Evolutionary conservation across 495 filamentous ascomycete species (phyloP), one percentile per base, ranked within the genome.

Genomic region (Annulohypoxylon moriforme): DNA sequence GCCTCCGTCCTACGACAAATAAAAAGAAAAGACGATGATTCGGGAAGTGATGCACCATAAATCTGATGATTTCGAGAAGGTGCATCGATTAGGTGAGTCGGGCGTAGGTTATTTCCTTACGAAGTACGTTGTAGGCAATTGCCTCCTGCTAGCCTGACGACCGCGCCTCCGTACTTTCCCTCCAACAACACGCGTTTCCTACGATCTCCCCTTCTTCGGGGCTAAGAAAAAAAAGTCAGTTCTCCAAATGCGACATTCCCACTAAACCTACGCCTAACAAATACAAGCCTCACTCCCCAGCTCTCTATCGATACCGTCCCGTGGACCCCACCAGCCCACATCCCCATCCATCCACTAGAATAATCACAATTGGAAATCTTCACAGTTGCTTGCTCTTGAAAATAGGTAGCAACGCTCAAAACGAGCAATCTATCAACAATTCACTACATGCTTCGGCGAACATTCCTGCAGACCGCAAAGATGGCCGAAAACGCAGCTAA

Each of bases 401-500:
- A 38, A 36, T 5, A n/a, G 52, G 7, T n/a, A n/a, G n/a, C 49
- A 52, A 36, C 31, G 9, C 57, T n/a, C 27, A 40, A 60, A 31
- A 10, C 36, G n/a, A 42, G 8, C 47, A 52, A 20, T 20, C 40
- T 20, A 36, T 16, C 40, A 56, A 56, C 29, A 9, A 6, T 22
- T 4, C 20, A 22, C 20, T 56, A 36, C 36, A 55, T 31, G 25
- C 52, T 27, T n/a, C 46, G 27, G 10, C 0, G 25, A 24, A 80
- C 77, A 75, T 61, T 80, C 55, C 68, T 67, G 4, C 40, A 14
- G n/a, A 6, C 75, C 38, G 5, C 22, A 9, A 78, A 44, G 44
- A 91, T 93, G 91, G 85, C 89, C 71, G 86, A 91, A 81, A 86
- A 82, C 64, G 86, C 87, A 69, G 81, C 90, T 24, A 94, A 94